Evolutionary conservation across 2,329 filamentous ascomycete species (phyloP).

Genomic region (Stemphylium lycopersici): DNA sequence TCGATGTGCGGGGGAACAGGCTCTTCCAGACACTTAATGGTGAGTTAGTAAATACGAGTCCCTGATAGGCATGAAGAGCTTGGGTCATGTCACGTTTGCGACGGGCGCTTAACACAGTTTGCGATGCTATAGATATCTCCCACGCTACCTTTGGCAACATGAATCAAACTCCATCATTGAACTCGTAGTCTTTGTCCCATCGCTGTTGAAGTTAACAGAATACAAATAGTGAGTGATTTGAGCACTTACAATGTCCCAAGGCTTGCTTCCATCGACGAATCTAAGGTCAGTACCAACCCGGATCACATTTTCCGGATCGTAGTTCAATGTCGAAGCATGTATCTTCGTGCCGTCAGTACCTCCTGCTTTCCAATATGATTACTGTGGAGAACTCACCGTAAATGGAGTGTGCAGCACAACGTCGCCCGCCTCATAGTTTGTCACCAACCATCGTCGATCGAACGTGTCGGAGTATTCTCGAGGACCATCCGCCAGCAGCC

Average conservation of each 20-base stretch:
- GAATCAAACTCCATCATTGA: slow-evolving; percentile 34
- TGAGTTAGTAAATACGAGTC: no score
- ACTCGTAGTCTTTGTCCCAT: slow-evolving; percentile 42
- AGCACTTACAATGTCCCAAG: slow-evolving; percentile 56
- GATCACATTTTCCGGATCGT: slow-evolving; percentile 59
- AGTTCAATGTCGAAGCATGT: slow-evolving; percentile 63
- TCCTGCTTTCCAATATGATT: no score
- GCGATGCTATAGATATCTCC: no score
- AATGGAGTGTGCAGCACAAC: slow-evolving; percentile 50
- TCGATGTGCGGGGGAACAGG: no score
- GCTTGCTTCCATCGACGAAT: slow-evolving; percentile 60
- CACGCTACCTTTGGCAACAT: no score
- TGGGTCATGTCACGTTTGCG: no score
- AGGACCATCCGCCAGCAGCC: slow-evolving; percentile 60
- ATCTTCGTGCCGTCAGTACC: slow-evolving; percentile 50
- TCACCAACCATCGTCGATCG: slow-evolving; percentile 58
- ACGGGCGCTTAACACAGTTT: no score
- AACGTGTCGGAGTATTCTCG: slow-evolving; percentile 53
- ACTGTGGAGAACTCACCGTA: slow-evolving; percentile 18
- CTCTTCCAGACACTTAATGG: no score
- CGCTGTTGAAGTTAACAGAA: slow-evolving; percentile 23
- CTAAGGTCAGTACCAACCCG: slow-evolving; percentile 63
- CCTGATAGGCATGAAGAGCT: no score
- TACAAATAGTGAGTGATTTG: background rate
- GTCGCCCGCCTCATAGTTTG: slow-evolving; percentile 61